A percentile compares a stretch with the other conserved stretches of the same genome.
Evolutionary conservation across 345 rosid genomes (phyloP).

Genomic region (Hypericum perforatum): DNA sequence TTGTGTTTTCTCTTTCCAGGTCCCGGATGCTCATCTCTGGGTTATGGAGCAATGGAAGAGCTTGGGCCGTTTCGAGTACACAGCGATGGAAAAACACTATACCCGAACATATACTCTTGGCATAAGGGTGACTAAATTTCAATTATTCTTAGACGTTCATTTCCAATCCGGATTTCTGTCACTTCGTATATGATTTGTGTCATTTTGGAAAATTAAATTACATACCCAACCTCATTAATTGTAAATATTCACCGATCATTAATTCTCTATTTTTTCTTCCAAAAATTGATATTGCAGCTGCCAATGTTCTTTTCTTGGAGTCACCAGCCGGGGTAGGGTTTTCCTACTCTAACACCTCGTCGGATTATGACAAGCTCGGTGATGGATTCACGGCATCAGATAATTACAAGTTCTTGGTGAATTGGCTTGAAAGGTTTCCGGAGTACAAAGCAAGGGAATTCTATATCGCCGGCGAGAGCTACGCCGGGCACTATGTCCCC

Average conservation of each 20-base stretch:
- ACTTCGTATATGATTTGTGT: too few species aligned
- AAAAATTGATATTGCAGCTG: conserved; percentile 24
- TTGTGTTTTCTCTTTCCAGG: conserved; percentile 20
- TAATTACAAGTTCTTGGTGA: conserved; percentile 50
- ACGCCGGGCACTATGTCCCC: conserved; percentile 84
- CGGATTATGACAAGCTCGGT: conserved; percentile 43
- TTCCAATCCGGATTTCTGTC: too few species aligned
- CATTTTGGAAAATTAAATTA: background rate
- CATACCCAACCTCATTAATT: background rate
- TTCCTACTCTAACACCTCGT: conserved; percentile 65
- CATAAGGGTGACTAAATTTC: conserved; percentile 28
- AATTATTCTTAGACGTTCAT: background rate
- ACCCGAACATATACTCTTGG: conserved; percentile 41
- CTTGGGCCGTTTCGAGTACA: conserved; percentile 54
- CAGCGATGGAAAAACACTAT: conserved; percentile 50
- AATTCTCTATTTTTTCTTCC: background rate
- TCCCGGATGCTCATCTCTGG: conserved; percentile 61
- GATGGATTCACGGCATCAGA: conserved; percentile 55
- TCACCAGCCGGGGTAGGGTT: conserved; percentile 91
- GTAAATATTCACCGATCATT: too few species aligned
- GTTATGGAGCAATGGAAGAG: conserved; percentile 40
- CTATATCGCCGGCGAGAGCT: conserved; percentile 82
- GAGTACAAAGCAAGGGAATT: conserved; percentile 59
- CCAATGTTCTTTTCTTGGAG: conserved; percentile 72
- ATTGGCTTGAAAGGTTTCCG: conserved; percentile 85